These are phyloP conservation scores for Trichophyton simii DNA, from an alignment of 2,329 filamentous ascomycete species.

Conservation along the genomic window DNA sequence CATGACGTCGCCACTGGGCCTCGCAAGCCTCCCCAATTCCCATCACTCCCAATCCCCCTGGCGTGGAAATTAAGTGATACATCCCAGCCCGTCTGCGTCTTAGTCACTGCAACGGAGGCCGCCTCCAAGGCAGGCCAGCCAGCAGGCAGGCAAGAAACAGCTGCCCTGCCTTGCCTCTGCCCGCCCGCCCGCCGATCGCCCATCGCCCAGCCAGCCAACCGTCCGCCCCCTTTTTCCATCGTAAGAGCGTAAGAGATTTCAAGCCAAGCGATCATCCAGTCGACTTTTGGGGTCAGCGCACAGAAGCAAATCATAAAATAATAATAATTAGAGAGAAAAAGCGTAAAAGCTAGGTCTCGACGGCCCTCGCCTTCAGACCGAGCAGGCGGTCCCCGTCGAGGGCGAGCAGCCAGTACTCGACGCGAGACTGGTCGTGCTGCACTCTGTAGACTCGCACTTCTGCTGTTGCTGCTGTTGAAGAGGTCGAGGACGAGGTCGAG, in stretches of 20 bases:
- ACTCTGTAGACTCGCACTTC: conserved; percentile 65
- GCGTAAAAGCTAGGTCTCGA: conserved; percentile 48
- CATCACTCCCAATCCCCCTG: not conserved
- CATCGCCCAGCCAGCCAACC: not conserved
- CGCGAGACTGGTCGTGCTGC: conserved; percentile 47
- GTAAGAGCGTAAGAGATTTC: too few relatives aligned
- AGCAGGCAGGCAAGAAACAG: too few relatives aligned
- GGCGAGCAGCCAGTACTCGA: conserved; percentile 70
- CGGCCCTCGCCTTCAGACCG: conserved; percentile 62
- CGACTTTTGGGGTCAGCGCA: too few relatives aligned
- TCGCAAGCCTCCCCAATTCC: not conserved
- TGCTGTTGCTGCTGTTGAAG: conserved; percentile 28
- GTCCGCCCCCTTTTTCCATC: not conserved
- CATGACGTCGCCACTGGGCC: not conserved
- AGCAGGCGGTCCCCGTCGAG: conserved; percentile 52
- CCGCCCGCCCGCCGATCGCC: not conserved
- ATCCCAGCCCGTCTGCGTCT: not conserved
- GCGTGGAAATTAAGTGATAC: conserved; percentile 2
- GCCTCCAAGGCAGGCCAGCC: too few relatives aligned
- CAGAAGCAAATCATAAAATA: too few relatives aligned
- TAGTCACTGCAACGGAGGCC: not conserved
- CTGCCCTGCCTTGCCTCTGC: not conserved
- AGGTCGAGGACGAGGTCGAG: not conserved
- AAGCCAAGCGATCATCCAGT: too few relatives aligned
- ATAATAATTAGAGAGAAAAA: too few relatives aligned